A percentile compares a stretch with the other conserved stretches of the same genome.
These are phyloP conservation scores for Linum lewisii DNA, from an alignment of 345 rosid genomes.

Conservation along the genomic window DNA sequence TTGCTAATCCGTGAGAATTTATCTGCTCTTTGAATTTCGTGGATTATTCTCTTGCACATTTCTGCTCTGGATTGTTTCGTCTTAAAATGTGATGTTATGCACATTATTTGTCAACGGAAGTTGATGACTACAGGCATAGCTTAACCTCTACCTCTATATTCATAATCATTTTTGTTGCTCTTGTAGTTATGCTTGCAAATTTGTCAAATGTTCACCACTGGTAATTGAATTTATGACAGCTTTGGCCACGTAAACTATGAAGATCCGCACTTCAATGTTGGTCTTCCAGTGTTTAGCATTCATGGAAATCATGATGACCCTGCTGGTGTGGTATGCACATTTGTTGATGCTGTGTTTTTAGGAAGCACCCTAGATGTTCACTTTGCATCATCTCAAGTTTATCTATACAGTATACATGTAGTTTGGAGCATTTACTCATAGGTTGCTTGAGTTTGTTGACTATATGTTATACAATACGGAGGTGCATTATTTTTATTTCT, in stretches of 20 bases:
- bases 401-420: neutral
- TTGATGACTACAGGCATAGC: neutral
- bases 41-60: neutral
- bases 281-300: constrained; percentile 91
- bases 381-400: neutral
- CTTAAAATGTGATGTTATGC: constrained; percentile 1
- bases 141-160: neutral
- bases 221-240: constrained; percentile 29
- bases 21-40: neutral
- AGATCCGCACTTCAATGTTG: constrained; percentile 97
- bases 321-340: constrained; percentile 86
- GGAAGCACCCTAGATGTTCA: neutral
- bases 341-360: constrained; percentile 6
- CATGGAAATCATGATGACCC: constrained; percentile 99
- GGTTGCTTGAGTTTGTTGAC: neutral
- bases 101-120: neutral
- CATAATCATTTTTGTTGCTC: neutral
- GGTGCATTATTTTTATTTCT: neutral
- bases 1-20: constrained; percentile 53
- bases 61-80: neutral
- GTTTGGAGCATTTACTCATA: neutral
- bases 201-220: neutral
- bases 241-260: constrained; percentile 98
- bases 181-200: neutral
- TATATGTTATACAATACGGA: neutral